phyloP scores from a whole-genome alignment of 2,329 filamentous ascomycete species.

The Pestalotiopsis sp. region DNA sequence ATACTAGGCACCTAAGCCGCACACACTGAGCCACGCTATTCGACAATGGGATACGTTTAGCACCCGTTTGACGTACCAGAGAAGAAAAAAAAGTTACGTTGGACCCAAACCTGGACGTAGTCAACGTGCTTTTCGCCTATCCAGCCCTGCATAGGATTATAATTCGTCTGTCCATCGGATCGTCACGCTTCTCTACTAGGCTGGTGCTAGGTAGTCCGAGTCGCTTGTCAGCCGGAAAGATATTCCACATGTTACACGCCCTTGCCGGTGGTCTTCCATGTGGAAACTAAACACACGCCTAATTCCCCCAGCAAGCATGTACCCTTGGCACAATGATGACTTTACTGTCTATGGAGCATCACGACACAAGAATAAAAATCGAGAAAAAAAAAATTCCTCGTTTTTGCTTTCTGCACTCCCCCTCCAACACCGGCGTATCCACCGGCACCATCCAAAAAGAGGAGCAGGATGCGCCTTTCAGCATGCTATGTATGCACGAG shows the following conservation, averaged over 20 bases:
- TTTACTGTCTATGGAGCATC: neutral
- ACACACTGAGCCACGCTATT: neutral
- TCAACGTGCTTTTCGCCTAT: neutral
- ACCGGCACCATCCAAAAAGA: slow-evolving; percentile 32
- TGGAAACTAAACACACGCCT: neutral
- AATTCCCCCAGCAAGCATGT: neutral
- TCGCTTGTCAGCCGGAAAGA: neutral
- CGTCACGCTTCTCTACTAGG: neutral
- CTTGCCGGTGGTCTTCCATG: neutral
- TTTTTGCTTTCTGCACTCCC: slow-evolving; percentile 24
- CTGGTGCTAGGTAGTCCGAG: neutral
- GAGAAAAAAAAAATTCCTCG: slow-evolving; percentile 15
- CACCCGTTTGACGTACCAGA: neutral
- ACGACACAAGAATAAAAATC: neutral
- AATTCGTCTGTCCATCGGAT: neutral
- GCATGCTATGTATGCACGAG: slow-evolving; percentile 38
- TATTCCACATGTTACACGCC: neutral
- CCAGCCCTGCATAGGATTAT: slow-evolving; percentile 4
- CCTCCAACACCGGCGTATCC: slow-evolving; percentile 29
- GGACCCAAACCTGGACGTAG: neutral
- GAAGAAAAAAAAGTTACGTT: neutral
- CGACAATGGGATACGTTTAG: slow-evolving; percentile 1
- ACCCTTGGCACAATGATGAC: neutral
- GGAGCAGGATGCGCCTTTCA: slow-evolving; percentile 37
- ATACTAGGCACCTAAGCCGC: neutral